These are phyloP conservation scores for Daldinia childiae DNA, from an alignment of 495 filamentous ascomycete species.

Conservation along the genomic window DNA sequence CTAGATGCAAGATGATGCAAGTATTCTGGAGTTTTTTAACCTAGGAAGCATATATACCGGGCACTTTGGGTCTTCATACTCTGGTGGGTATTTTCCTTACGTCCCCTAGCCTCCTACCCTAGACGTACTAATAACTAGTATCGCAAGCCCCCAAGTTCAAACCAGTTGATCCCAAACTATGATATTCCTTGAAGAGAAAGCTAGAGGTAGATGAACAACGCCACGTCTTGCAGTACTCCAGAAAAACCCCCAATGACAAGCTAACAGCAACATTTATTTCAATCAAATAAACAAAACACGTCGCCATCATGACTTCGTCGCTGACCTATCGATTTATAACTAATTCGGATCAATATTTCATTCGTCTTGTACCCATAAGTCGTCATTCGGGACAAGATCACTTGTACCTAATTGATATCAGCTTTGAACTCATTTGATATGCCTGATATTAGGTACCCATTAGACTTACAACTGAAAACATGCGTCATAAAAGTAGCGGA, in stretches of 20 bases:
- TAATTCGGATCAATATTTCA: neutral
- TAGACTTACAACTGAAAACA: constrained; percentile 38
- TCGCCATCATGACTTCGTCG: neutral
- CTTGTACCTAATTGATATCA: constrained; percentile 27
- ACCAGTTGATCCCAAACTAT: neutral
- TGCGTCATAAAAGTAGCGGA: constrained; percentile 32
- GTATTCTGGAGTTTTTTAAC: no score
- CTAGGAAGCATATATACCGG: no score
- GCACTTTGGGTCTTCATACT: no score
- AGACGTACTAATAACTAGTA: no score
- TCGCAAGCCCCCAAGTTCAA: no score
- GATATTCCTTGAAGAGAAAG: neutral
- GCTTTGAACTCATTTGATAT: neutral
- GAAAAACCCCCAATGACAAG: neutral
- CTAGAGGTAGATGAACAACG: neutral
- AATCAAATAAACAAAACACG: constrained; percentile 2
- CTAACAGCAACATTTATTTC: neutral
- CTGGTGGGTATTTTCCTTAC: no score
- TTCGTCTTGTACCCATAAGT: constrained; percentile 21
- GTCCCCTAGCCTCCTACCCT: no score
- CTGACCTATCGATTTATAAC: neutral
- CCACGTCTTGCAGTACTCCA: neutral
- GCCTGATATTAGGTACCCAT: neutral
- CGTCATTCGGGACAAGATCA: constrained; percentile 29
- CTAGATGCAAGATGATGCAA: no score